A percentile compares a stretch with the other conserved stretches of the same genome.
Conservation (phyloP, 257 asterid genomes). For the Salvia hispanica region DNA sequence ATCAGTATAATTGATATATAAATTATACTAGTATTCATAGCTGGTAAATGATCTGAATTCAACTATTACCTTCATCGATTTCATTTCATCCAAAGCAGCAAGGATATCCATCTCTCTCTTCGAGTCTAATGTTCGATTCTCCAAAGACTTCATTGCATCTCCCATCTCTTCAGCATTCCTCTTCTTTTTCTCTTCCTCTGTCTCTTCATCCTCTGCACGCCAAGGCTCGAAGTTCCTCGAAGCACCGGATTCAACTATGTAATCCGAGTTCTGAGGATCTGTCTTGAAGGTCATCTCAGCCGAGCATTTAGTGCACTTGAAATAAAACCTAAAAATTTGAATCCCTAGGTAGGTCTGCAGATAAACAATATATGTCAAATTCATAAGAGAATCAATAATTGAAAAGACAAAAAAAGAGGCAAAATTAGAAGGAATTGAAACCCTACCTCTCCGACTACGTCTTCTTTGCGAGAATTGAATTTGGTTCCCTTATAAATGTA, state of each 20-base stretch:
- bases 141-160: conserved; percentile 95
- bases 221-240: conserved; percentile 85
- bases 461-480: conserved; percentile 90
- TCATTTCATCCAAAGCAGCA: conserved; percentile 92
- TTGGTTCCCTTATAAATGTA: conserved; percentile 83
- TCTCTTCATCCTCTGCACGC: conserved; percentile 87
- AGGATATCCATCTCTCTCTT: conserved; percentile 91
- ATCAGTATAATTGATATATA: neutral
- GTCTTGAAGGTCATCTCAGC: conserved; percentile 87
- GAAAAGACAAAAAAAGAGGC: neutral
- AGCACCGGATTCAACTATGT: conserved; percentile 84
- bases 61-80: conserved; percentile 71
- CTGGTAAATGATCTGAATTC: neutral
- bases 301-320: conserved; percentile 86
- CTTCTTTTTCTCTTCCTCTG: conserved; percentile 58
- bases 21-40: neutral
- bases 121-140: conserved; percentile 82
- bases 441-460: conserved; percentile 72
- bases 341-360: conserved; percentile 84
- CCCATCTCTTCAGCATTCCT: conserved; percentile 89
- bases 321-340: conserved; percentile 82
- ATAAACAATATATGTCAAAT: conserved; percentile 26
- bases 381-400: conserved; percentile 15
- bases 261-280: conserved; percentile 91
- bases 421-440: neutral